Evolutionary conservation across 2,329 filamentous ascomycete species (phyloP).

Genomic region (Cladophialophora carrionii): DNA sequence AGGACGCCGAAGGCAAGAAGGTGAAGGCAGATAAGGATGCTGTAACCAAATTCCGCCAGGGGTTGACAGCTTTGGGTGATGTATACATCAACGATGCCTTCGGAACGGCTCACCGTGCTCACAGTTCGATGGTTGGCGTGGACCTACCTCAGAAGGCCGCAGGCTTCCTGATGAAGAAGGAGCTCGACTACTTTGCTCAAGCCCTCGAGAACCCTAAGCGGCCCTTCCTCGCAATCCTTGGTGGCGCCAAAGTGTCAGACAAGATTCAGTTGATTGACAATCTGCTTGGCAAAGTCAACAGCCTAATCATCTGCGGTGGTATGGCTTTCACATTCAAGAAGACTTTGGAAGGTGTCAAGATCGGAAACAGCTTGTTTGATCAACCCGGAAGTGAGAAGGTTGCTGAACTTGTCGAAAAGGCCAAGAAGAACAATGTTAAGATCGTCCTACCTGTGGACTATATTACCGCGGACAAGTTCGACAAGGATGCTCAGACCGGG

Average conservation of each 20-base stretch:
- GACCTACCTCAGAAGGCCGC: slow-evolving; percentile 95
- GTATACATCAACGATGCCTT: slow-evolving; percentile 99
- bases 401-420: slow-evolving; percentile 84
- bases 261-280: slow-evolving; percentile 99
- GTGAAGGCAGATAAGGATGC: slow-evolving; percentile 93
- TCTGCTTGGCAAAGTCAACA: slow-evolving; percentile 96
- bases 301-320: slow-evolving; percentile 91
- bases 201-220: slow-evolving; percentile 90
- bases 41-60: slow-evolving; percentile 92
- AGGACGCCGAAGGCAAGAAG: slow-evolving; percentile 95
- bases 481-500: slow-evolving; percentile 77
- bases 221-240: slow-evolving; percentile 97
- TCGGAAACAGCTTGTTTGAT: slow-evolving; percentile 90
- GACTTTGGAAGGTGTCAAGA: slow-evolving; percentile 86
- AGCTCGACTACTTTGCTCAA: slow-evolving; percentile 98
- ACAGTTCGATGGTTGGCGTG: slow-evolving; percentile 99
- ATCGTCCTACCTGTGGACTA: slow-evolving; percentile 94
- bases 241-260: slow-evolving; percentile 97
- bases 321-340: slow-evolving; percentile 99
- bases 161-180: slow-evolving; percentile 99
- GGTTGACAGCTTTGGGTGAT: slow-evolving; percentile 89
- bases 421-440: slow-evolving; percentile 94
- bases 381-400: slow-evolving; percentile 93
- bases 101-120: slow-evolving; percentile 94
- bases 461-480: slow-evolving; percentile 94